Percentiles rank a stretch among this genome's conserved stretches.
Evolutionary conservation across 2,329 filamentous ascomycete species (phyloP).

Genomic region (Ascochyta lentis): DNA sequence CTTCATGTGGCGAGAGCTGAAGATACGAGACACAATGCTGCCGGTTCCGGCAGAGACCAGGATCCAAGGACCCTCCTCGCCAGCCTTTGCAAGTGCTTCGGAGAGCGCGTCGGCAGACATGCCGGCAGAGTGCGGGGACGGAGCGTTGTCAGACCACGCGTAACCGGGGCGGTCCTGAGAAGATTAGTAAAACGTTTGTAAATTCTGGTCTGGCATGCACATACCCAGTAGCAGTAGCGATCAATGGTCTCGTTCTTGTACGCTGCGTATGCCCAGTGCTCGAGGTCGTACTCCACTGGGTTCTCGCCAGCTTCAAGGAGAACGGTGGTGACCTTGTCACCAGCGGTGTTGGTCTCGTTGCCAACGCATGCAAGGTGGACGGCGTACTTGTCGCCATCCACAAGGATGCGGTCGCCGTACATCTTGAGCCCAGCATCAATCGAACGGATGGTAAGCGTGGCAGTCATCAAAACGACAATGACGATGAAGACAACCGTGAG

Average conservation of each 20-base stretch:
- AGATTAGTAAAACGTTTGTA: background rate
- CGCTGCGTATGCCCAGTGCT: conserved; percentile 78
- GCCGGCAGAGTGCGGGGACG: conserved; percentile 89
- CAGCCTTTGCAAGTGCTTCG: conserved; percentile 80
- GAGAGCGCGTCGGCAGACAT: conserved; percentile 91
- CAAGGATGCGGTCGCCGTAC: conserved; percentile 77
- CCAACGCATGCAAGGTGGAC: conserved; percentile 87
- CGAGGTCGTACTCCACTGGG: conserved; percentile 79
- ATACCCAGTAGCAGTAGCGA: conserved; percentile 84
- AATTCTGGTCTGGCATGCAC: background rate
- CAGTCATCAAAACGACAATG: conserved; percentile 76
- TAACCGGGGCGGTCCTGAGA: conserved; percentile 79
- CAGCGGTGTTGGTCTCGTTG: conserved; percentile 64
- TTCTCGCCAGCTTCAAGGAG: conserved; percentile 84
- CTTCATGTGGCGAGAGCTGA: conserved; percentile 79
- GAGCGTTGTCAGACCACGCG: conserved; percentile 88
- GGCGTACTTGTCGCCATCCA: conserved; percentile 84
- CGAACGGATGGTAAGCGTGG: conserved; percentile 78
- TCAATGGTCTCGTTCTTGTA: conserved; percentile 80
- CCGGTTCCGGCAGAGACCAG: conserved; percentile 86
- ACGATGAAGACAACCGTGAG: conserved; percentile 72
- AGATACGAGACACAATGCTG: conserved; percentile 88
- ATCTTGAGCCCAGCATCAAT: conserved; percentile 76
- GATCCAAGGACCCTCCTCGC: conserved; percentile 88
- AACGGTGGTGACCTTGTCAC: conserved; percentile 73